Percentiles rank a stretch among this genome's conserved stretches.
Conservation (phyloP, 2,329 filamentous ascomycete genomes). For the Cladosporium velox region DNA sequence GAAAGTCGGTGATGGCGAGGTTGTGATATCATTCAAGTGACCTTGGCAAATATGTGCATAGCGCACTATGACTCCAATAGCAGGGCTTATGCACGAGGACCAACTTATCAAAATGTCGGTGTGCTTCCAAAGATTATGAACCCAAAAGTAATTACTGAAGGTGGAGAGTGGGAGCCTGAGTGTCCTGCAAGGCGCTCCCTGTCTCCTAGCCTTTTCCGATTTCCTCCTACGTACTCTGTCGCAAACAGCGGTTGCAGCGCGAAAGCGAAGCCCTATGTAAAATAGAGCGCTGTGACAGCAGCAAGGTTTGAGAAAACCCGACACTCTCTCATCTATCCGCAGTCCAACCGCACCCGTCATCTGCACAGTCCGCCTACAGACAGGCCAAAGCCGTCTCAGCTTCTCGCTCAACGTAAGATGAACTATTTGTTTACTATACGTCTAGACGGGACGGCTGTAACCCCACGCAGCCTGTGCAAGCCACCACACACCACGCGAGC, state of each 20-base stretch:
- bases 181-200: background rate
- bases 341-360: background rate
- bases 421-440: background rate
- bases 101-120: background rate
- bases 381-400: background rate
- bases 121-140: background rate
- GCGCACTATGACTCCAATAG: background rate
- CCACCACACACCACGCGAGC: background rate
- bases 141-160: background rate
- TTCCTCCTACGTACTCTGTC: background rate
- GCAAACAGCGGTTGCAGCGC: slow-evolving; percentile 11
- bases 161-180: background rate
- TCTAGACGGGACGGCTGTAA: background rate
- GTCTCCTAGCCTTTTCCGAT: background rate
- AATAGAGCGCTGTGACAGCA: background rate
- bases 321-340: background rate
- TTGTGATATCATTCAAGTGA: slow-evolving; percentile 3
- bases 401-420: background rate
- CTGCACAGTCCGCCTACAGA: background rate
- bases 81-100: background rate
- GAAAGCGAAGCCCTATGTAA: background rate
- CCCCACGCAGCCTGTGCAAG: background rate
- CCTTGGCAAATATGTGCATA: background rate
- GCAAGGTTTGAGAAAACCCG: background rate
- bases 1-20: background rate